Evolutionary conservation across 108 stramenopile genomes (phyloP), one percentile per base, ranked within the genome.

Genomic region (Fragilariopsis cylindrus): DNA sequence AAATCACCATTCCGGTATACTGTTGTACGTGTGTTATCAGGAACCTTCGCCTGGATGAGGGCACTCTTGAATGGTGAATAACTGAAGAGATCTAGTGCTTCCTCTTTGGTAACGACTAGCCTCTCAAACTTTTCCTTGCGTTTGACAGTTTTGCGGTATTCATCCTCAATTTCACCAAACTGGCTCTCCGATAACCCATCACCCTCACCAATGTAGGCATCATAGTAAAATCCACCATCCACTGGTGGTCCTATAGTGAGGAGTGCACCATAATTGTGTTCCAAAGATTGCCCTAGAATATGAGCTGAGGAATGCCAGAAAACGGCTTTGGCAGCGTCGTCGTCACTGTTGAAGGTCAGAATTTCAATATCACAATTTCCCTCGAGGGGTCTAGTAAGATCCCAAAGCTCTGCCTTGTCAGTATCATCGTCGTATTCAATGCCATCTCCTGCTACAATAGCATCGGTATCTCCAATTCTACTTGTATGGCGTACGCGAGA

Each of bases 231-330:
- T 52, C 99, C 99, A 39, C 91, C 91, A 39, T 90, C 86, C 48
- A 98, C 69, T 19, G 99, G 98, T 42, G 99, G 99, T 30, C 99
- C 98, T 68, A 98, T 95, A 57, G 98, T 98, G 60, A 99, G 84
- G 70, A 96, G 90, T 69, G 81, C 83, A 11, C 98, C 98, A 82
- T 89, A 98, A 76, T 92, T 72, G 66, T 91, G 92, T 82, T 99
- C 99, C 76, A 99, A 84, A 12, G 97, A 96, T 77, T 96, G 94
- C 42, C 99, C 99, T 77, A 99, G 76, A 63, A 98, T 91, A 84
- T 99, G 99, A 0, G 98, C 96, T 11, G 95, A 95, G 3, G 97
- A 98, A 75, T 99, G 99, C 99, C 99, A 99, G 81, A 99, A 99
- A 39, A 95, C 97, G 66, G 96, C 92, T 68, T 95, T 93, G 43